These are phyloP conservation scores for Lipomyces sp. DNA, from an alignment of 805 yeast genomes.

Conservation along the genomic window DNA sequence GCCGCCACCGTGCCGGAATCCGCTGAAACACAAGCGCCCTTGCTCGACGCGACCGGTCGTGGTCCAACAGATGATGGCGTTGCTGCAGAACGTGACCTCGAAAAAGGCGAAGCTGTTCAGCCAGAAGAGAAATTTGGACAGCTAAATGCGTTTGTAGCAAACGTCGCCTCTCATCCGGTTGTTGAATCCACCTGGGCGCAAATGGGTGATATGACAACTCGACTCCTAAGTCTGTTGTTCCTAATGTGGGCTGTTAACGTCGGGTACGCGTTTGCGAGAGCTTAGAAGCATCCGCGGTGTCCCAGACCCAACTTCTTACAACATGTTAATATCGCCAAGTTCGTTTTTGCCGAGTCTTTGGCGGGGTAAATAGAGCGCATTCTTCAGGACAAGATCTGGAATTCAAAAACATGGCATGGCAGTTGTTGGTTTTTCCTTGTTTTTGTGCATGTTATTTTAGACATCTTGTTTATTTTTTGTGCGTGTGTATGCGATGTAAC, in stretches of 20 bases:
- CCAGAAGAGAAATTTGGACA: slow-evolving; percentile 1
- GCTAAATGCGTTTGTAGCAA: slow-evolving; percentile 3
- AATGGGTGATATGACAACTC: slow-evolving; percentile 27
- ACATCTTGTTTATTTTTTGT: too few species aligned
- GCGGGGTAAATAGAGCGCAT: neutral
- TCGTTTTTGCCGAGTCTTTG: neutral
- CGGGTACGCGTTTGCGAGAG: slow-evolving; percentile 16
- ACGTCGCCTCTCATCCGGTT: slow-evolving; percentile 14
- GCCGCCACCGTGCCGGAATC: neutral
- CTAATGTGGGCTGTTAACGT: slow-evolving; percentile 34
- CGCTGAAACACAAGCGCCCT: neutral
- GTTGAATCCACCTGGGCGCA: slow-evolving; percentile 12
- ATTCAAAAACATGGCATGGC: neutral
- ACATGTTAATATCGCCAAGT: too few species aligned
- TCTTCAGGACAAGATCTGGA: too few species aligned
- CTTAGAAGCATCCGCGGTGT: neutral
- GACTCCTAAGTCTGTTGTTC: slow-evolving; percentile 23
- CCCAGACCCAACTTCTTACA: too few species aligned
- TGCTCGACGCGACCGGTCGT: neutral
- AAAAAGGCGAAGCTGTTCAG: slow-evolving; percentile 17
- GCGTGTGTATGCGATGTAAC: too few species aligned
- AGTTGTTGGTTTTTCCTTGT: neutral
- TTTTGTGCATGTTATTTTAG: too few species aligned
- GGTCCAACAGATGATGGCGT: neutral
- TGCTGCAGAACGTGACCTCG: slow-evolving; percentile 8